These are phyloP conservation scores for Metschnikowia arizonensis DNA, from an alignment of 805 yeast species.

Conservation along the genomic window DNA sequence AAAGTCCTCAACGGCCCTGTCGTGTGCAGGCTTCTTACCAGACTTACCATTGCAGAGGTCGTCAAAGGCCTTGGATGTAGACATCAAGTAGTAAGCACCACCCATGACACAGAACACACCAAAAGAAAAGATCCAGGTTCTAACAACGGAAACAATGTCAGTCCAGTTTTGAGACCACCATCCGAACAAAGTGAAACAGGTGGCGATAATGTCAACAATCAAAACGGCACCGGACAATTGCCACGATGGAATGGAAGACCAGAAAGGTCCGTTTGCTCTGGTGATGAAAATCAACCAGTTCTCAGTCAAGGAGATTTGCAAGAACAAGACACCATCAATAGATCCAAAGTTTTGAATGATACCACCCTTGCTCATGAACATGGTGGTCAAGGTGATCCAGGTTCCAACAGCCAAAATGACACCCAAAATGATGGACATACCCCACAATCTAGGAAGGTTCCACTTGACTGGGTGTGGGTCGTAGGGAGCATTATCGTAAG, in stretches of 20 bases:
- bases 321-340: conserved; percentile 87
- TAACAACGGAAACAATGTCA: conserved; percentile 89
- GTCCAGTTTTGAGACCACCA: conserved; percentile 99
- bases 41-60: conserved; percentile 81
- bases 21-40: conserved; percentile 50
- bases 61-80: conserved; percentile 74
- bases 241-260: conserved; percentile 96
- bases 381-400: conserved; percentile 92
- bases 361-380: conserved; percentile 89
- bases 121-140: conserved; percentile 93
- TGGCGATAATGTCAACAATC: conserved; percentile 84
- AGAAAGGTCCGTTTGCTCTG: conserved; percentile 97
- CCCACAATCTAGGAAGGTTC: conserved; percentile 97
- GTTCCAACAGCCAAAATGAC: conserved; percentile 82
- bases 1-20: conserved; percentile 79
- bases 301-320: conserved; percentile 92
- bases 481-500: conserved; percentile 95
- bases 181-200: conserved; percentile 89
- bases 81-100: conserved; percentile 94
- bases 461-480: conserved; percentile 92
- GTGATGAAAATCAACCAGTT: conserved; percentile 97
- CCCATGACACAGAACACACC: conserved; percentile 96
- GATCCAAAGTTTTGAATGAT: conserved; percentile 95
- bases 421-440: conserved; percentile 89
- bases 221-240: conserved; percentile 93